These are phyloP conservation scores for Poteriospumella lacustris DNA, from an alignment of 108 stramenopile species.

Conservation along the genomic window DNA sequence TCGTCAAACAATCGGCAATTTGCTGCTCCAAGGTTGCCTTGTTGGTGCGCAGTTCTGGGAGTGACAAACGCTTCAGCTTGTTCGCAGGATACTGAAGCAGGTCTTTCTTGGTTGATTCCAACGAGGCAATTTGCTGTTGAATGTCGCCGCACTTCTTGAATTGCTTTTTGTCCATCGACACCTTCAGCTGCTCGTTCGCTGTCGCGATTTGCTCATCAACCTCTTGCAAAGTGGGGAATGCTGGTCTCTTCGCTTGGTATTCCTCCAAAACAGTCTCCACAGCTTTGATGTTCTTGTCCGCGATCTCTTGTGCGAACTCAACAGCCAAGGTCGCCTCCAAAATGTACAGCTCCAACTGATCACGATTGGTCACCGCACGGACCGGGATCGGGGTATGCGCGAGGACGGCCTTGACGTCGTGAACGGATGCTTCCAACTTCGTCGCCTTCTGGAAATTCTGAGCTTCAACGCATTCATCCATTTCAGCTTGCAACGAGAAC, in stretches of 20 bases:
- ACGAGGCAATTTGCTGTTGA: neutral
- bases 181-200: neutral
- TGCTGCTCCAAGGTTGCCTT: neutral
- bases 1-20: neutral
- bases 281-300: neutral
- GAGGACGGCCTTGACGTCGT: neutral
- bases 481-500: neutral
- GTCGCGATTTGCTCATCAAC: neutral
- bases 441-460: neutral
- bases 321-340: neutral
- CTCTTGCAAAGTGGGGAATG: conserved; percentile 1
- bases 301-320: neutral
- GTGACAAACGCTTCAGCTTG: neutral
- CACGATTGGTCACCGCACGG: neutral
- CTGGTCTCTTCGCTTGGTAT: neutral
- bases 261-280: neutral
- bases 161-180: neutral
- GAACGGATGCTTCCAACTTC: neutral
- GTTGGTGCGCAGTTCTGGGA: neutral
- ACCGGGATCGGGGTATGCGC: neutral
- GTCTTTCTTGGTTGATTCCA: neutral
- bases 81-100: neutral
- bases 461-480: neutral
- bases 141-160: neutral
- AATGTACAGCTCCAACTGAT: neutral